Conservation (phyloP, 345 rosid genomes). For the Gossypium rotundifolium region DNA sequence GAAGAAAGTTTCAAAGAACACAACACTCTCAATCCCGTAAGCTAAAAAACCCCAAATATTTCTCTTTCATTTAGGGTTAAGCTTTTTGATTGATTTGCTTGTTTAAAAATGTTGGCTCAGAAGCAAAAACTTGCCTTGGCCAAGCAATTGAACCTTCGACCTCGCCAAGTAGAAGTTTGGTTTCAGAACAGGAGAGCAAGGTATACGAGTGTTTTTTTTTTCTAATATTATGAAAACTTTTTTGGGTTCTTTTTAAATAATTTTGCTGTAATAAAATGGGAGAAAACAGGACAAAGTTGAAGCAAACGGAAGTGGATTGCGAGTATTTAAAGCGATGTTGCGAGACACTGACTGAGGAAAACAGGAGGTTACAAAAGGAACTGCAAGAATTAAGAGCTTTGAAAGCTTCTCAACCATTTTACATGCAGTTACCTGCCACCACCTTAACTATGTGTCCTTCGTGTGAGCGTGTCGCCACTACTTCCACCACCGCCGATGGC, state of each 20-base stretch:
- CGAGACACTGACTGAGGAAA: conserved; percentile 86
- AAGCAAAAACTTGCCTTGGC: conserved; percentile 82
- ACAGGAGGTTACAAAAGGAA: conserved; percentile 82
- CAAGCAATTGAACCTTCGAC: conserved; percentile 78
- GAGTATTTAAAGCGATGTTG: conserved; percentile 90
- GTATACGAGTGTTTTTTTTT: conserved; percentile 20
- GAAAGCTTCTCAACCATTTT: conserved; percentile 77
- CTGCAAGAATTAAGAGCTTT: conserved; percentile 76
- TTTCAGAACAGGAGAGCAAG: conserved; percentile 95
- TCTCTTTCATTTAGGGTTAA: neutral
- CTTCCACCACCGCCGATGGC: conserved; percentile 14
- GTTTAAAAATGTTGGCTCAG: conserved; percentile 24
- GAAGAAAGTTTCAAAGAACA: conserved; percentile 94
- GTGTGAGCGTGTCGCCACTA: conserved; percentile 85
- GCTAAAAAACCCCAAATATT: conserved; percentile 8
- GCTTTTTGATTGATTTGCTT: neutral
- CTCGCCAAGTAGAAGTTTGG: conserved; percentile 98
- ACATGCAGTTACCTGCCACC: conserved; percentile 98
- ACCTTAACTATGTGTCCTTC: conserved; percentile 99
- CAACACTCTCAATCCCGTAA: conserved; percentile 79
- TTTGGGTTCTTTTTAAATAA: neutral
- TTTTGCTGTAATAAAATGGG: neutral
- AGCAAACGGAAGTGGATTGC: conserved; percentile 94
- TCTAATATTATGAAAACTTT: neutral
- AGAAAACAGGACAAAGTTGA: conserved; percentile 67